Percentiles rank a stretch among this genome's conserved stretches.
Evolutionary conservation across 192 early-diverging fungal genomes (phyloP).

Genomic region (Coemansia sp.): DNA sequence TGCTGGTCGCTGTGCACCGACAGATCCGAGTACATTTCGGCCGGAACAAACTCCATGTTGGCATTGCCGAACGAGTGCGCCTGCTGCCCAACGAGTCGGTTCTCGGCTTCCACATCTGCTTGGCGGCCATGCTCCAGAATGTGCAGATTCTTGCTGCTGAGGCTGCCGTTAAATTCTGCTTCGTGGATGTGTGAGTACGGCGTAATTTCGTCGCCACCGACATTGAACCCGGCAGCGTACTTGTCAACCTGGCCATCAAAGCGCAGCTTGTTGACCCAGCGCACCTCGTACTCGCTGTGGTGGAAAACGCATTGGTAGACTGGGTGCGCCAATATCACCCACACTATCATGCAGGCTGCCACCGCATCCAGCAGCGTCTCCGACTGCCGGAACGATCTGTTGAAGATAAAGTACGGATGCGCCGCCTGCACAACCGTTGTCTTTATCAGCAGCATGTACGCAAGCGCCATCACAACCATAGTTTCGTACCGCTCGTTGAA

Average conservation of each 20-base stretch:
- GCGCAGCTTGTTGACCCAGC: slow-evolving; percentile 37
- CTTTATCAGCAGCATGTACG: slow-evolving; percentile 21
- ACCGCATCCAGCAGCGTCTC: slow-evolving; percentile 30
- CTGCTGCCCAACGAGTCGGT: neutral
- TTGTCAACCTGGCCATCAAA: slow-evolving; percentile 24
- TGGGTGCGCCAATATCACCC: slow-evolving; percentile 37
- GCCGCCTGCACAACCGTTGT: slow-evolving; percentile 21
- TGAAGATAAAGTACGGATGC: slow-evolving; percentile 8
- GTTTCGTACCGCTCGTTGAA: slow-evolving; percentile 46
- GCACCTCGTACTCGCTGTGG: slow-evolving; percentile 27
- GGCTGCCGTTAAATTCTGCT: neutral
- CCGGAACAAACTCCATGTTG: slow-evolving; percentile 1
- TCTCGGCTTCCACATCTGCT: neutral
- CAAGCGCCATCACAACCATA: slow-evolving; percentile 23
- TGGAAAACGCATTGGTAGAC: slow-evolving; percentile 46
- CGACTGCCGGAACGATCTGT: slow-evolving; percentile 11
- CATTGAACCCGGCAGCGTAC: slow-evolving; percentile 2
- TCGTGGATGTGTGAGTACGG: slow-evolving; percentile 20
- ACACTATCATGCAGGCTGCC: slow-evolving; percentile 31
- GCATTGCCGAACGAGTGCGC: slow-evolving; percentile 5
- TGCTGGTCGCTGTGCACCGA: slow-evolving; percentile 6
- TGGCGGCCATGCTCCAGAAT: slow-evolving; percentile 6
- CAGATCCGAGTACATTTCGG: slow-evolving; percentile 2
- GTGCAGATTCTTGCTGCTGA: neutral
- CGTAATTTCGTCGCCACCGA: slow-evolving; percentile 7